Conservation (phyloP, 495 filamentous ascomycete genomes). For the Hypomontagnella monticulosa region DNA sequence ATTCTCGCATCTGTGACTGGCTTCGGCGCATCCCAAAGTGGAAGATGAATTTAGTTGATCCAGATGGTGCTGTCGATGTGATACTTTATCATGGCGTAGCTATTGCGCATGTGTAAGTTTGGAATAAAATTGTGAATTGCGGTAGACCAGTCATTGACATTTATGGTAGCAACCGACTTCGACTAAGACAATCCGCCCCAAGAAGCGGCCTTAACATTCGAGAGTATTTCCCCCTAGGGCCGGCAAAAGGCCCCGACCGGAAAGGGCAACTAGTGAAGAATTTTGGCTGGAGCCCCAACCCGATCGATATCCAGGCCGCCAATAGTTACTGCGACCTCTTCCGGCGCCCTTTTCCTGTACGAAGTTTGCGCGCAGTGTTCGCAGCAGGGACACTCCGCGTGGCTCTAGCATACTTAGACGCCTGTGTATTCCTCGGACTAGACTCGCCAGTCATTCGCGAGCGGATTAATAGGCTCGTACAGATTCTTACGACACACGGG, state of each 20-base stretch:
- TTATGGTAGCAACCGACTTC: slow-evolving; percentile 31
- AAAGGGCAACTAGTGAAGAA: slow-evolving; percentile 52
- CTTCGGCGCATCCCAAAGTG: slow-evolving; percentile 70
- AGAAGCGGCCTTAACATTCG: slow-evolving; percentile 66
- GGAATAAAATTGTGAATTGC: slow-evolving; percentile 55
- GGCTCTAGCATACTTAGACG: slow-evolving; percentile 54
- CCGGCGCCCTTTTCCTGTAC: slow-evolving; percentile 68
- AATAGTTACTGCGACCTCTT: slow-evolving; percentile 72
- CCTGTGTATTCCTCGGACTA: slow-evolving; percentile 62
- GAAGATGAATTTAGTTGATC: slow-evolving; percentile 70
- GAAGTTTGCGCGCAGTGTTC: slow-evolving; percentile 73
- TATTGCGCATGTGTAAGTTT: slow-evolving; percentile 44
- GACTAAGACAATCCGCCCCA: slow-evolving; percentile 42
- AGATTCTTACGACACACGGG: slow-evolving; percentile 69
- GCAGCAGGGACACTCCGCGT: slow-evolving; percentile 69
- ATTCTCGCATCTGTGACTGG: slow-evolving; percentile 75
- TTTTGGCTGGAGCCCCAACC: slow-evolving; percentile 52
- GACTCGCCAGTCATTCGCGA: slow-evolving; percentile 70
- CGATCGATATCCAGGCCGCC: slow-evolving; percentile 65
- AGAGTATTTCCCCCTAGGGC: slow-evolving; percentile 58
- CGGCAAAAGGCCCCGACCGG: slow-evolving; percentile 48
- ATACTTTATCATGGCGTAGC: slow-evolving; percentile 75
- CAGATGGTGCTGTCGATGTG: slow-evolving; percentile 71
- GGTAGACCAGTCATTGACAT: slow-evolving; percentile 51
- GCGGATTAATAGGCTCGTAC: slow-evolving; percentile 70